A percentile compares a stretch with the other conserved stretches of the same genome.
phyloP scores from a whole-genome alignment of 805 yeast species.

The Candida orba region DNA sequence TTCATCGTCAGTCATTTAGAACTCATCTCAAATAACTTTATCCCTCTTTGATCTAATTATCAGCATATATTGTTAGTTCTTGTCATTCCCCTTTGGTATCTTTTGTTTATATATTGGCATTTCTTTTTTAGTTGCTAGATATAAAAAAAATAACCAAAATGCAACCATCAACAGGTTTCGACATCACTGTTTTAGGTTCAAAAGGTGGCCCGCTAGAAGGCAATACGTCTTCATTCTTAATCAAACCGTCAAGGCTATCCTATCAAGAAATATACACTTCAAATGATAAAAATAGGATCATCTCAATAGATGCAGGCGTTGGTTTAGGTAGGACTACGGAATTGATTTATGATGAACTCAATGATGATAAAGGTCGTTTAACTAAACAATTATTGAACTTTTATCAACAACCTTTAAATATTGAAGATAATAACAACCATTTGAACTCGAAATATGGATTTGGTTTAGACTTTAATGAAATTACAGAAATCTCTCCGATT shows the following conservation, averaged over 20 bases:
- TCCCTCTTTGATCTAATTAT: too few species aligned
- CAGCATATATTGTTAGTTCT: too few species aligned
- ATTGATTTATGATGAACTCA: constrained; percentile 17
- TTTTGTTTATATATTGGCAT: too few species aligned
- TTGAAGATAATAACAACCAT: neutral
- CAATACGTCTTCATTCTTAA: constrained; percentile 56
- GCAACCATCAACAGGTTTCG: constrained; percentile 30
- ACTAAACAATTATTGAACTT: neutral
- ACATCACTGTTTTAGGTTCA: constrained; percentile 64
- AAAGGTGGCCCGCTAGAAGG: constrained; percentile 83
- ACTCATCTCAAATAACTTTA: too few species aligned
- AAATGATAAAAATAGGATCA: constrained; percentile 27
- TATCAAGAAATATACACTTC: constrained; percentile 30
- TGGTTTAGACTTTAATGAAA: neutral
- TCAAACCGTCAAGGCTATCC: constrained; percentile 45
- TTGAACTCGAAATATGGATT: neutral
- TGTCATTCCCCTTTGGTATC: too few species aligned
- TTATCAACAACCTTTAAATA: constrained; percentile 2
- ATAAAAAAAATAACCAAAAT: neutral
- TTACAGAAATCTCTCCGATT: constrained; percentile 19
- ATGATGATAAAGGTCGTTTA: neutral
- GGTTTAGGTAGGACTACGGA: constrained; percentile 54
- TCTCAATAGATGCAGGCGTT: constrained; percentile 76
- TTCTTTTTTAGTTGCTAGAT: neutral
- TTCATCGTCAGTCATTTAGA: too few species aligned